Evolutionary conservation across 768 basidiomycete genomes (phyloP), one percentile per base, ranked within the genome.

Genomic region (Boletus vermiculosoides): DNA sequence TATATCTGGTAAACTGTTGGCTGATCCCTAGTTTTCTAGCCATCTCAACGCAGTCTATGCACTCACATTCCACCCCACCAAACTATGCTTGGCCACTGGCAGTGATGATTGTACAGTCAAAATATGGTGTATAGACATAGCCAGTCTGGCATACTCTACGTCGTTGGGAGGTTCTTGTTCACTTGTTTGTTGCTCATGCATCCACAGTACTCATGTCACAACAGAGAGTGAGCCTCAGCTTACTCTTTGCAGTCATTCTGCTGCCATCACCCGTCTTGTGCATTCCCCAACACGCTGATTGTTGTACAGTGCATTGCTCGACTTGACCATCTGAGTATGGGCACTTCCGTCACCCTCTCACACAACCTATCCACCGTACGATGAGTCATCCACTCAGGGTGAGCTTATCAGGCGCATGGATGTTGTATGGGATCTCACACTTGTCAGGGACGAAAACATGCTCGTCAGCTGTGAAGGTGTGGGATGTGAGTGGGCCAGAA

Each of bases 91-190:
- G 52, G 94, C 90, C n/a, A 93, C 90, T 45, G 97, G 89, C 23
- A 92, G 94, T 30, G 96, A 98, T 69, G 97, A 99, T 69, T 91
- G 85, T 69, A 94, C 93, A 8, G 87, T 98, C 53, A 99, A 99
- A 73, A 83, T 98, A 51, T 99, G 97, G 97, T 82, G 92, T 55
- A 83, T 93, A 76, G 92, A 96, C 62, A 81, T 88, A 16, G 76
- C 84, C 39, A 80, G 83, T 63, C 76, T 94, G 57, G 80, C 91
- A 33, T 88, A 88, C 42, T 85, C 86, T 54, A 81, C 82, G 92
- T 94, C 70, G 92, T 84, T 41, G 0, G 52, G 58, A 39, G 15
- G 50, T 54, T 65, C 57, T 45, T 34, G 34, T 47, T 51, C 4
- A 0, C 18, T 45, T 7, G 10, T 49, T n/a, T 22, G 18, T 49